phyloP scores from a whole-genome alignment of 2,329 filamentous ascomycete genomes.

The Pseudophaeomoniella oleicola region DNA sequence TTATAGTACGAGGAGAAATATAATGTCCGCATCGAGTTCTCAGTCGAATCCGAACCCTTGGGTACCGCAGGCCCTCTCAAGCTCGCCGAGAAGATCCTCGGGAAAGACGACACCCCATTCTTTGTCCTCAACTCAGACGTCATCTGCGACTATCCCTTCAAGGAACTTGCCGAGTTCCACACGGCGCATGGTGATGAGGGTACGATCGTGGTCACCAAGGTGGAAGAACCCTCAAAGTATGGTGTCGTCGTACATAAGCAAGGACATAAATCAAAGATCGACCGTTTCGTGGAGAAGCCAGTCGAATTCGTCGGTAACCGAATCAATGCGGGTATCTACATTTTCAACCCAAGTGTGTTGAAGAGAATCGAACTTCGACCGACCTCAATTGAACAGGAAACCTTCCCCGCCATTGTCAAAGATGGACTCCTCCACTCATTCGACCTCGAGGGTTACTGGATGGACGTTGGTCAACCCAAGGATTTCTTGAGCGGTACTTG shows the following conservation, averaged over 20 bases:
- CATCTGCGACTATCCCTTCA: slow-evolving; percentile 95
- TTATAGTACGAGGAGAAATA: slow-evolving; percentile 74
- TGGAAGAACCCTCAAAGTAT: slow-evolving; percentile 97
- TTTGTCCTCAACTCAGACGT: slow-evolving; percentile 98
- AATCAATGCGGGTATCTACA: slow-evolving; percentile 98
- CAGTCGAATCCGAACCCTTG: slow-evolving; percentile 86
- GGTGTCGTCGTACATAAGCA: slow-evolving; percentile 97
- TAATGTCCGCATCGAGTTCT: slow-evolving; percentile 92
- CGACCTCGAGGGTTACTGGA: slow-evolving; percentile 96
- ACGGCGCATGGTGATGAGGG: slow-evolving; percentile 86
- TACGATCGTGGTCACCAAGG: slow-evolving; percentile 96
- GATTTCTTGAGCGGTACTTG: slow-evolving; percentile 95
- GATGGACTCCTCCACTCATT: slow-evolving; percentile 90
- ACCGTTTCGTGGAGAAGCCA: slow-evolving; percentile 98
- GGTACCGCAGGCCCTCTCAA: slow-evolving; percentile 92
- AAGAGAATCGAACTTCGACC: slow-evolving; percentile 88
- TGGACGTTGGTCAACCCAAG: slow-evolving; percentile 98
- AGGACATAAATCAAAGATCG: slow-evolving; percentile 77
- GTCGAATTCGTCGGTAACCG: slow-evolving; percentile 97
- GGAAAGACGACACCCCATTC: slow-evolving; percentile 87
- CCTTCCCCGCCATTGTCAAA: slow-evolving; percentile 83
- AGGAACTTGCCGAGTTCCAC: slow-evolving; percentile 81
- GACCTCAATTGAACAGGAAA: slow-evolving; percentile 97
- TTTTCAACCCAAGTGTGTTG: slow-evolving; percentile 84
- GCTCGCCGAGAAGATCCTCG: slow-evolving; percentile 80